Evolutionary conservation across 257 asterid genomes (phyloP), one percentile per base, ranked within the genome.

Genomic region (Plantago major): DNA sequence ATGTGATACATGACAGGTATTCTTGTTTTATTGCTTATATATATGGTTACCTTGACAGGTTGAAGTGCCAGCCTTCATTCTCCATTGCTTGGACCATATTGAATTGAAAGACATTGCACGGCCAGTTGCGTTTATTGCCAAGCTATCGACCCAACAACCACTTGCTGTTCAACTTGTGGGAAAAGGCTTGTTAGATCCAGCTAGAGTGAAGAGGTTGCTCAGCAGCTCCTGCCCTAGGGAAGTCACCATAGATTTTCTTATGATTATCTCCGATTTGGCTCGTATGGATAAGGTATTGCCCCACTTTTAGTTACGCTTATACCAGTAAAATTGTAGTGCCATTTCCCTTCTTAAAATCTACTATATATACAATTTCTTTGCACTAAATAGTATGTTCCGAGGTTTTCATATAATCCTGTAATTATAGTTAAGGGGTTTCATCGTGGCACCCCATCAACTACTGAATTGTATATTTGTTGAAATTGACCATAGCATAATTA

Each of bases 211-310:
- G 69, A 76, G 72, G 73, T 67, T 89, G 78, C 91, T 92, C 59
- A 79, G 65, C 60, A 76, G 76, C 73, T 75, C 94, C 19, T 87
- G 90, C 72, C 92, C 97, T 0, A 78, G 81, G 73, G 99, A 89
- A 75, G 95, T 78, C 63, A 81, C 82, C 51, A 68, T 89, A 68
- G 99, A 93, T 64, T 82, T 87, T 85, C 96, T 93, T 38, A 93
- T 89, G 97, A 83, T 93, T 75, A 70, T 89, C 71, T 93, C 99
- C 71, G 99, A 93, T 74, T 69, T 93, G 58, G 99, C 99, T 73
- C 95, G 97, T 67, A 89, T 89, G 99, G 94, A 89, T 76, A 87
- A 93, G 97, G 99, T 93, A 75, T 69, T 55, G 14, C 33, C 46
- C 42, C 53, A 42, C 56, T 11, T 30, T 7, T 3, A 19, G 51